Evolutionary conservation across 495 filamentous ascomycete species (phyloP).

Genomic region (Aspergillus steynii): DNA sequence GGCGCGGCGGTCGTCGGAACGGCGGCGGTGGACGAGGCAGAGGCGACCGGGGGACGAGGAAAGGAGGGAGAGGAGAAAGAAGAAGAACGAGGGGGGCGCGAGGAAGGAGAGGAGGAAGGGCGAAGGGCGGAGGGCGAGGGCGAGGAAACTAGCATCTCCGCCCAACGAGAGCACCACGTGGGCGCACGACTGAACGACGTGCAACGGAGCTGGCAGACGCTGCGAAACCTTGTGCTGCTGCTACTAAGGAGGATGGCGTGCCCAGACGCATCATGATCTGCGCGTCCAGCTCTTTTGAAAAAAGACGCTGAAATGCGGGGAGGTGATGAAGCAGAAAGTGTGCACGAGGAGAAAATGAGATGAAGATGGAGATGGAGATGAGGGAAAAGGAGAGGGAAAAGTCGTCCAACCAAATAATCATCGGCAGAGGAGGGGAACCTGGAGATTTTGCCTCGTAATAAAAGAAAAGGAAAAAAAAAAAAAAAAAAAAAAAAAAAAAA

Average conservation of each 20-base stretch:
- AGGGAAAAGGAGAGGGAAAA: conserved; percentile 5
- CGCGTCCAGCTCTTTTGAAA: conserved; percentile 14
- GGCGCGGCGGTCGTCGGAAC: conserved; percentile 16
- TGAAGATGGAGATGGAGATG: conserved; percentile 6
- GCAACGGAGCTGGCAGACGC: conserved; percentile 31
- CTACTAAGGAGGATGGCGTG: conserved; percentile 16
- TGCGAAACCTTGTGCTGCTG: conserved; percentile 34
- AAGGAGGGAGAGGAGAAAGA: conserved; percentile 29
- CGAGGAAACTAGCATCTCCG: conserved; percentile 51
- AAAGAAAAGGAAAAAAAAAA: background rate
- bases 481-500: background rate
- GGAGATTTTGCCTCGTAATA: conserved; percentile 1
- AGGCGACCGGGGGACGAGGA: conserved; percentile 18
- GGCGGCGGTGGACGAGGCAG: conserved; percentile 17
- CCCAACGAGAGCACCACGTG: conserved; percentile 45
- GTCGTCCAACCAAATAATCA: no score
- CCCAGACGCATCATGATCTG: conserved; percentile 30
- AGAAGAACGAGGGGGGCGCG: conserved; percentile 27
- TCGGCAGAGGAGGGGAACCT: background rate
- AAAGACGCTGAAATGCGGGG: conserved; percentile 5
- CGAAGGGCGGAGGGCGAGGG: conserved; percentile 47
- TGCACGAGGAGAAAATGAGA: conserved; percentile 6
- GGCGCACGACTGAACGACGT: conserved; percentile 45
- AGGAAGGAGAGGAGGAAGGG: conserved; percentile 31
- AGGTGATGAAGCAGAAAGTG: background rate